Conservation (phyloP, 441 rosid species). For the Populus hybrid region DNA sequence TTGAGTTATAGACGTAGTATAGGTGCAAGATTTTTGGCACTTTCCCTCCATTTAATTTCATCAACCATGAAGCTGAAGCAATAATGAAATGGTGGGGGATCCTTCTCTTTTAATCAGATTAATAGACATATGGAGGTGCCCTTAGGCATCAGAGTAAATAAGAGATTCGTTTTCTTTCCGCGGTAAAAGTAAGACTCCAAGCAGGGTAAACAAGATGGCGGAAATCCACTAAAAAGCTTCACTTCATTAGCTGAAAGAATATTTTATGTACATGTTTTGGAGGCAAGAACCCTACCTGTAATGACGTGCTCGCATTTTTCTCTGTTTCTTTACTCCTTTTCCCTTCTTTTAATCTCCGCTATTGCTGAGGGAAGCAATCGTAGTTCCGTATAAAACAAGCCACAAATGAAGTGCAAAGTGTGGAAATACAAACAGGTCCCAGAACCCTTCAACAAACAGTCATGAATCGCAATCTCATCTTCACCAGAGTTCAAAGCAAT, state of each 20-base stretch:
- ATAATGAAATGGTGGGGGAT: not conserved
- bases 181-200: not conserved
- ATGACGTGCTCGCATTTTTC: not conserved
- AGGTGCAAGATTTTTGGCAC: slow-evolving; percentile 10
- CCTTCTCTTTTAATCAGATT: not conserved
- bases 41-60: not conserved
- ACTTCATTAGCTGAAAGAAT: not conserved
- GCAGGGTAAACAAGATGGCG: not conserved
- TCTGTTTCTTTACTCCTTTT: not conserved
- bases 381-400: slow-evolving; percentile 1
- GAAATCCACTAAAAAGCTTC: not conserved
- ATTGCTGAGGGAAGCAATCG: not conserved
- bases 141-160: not conserved
- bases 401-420: slow-evolving; percentile 1
- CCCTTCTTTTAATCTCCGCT: not conserved
- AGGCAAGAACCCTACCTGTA: not conserved
- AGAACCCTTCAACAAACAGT: slow-evolving; percentile 10
- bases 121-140: not conserved
- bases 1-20: not conserved
- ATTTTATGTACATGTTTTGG: slow-evolving; percentile 9
- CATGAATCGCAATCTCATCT: slow-evolving; percentile 14
- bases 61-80: not conserved
- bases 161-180: not conserved
- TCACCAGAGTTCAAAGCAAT: slow-evolving; percentile 43
- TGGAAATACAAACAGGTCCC: not conserved